Evolutionary conservation across 306 rosid genomes (phyloP).

Genomic region (Acacia acuminata): DNA sequence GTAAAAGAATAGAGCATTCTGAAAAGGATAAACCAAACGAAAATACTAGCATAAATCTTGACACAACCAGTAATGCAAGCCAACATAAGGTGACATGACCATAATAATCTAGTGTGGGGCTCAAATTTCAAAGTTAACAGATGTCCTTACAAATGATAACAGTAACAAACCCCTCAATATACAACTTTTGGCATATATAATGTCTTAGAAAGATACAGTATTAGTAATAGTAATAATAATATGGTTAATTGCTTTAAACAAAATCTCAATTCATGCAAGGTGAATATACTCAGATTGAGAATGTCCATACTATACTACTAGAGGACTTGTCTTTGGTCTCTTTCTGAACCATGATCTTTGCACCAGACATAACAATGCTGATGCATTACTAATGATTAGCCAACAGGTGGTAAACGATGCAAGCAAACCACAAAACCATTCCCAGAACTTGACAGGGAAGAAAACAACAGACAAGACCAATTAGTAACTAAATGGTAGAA

Average conservation of each 20-base stretch:
- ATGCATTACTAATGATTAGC: neutral
- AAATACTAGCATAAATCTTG: neutral
- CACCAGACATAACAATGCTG: neutral
- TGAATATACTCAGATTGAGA: neutral
- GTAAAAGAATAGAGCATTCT: neutral
- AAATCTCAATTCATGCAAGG: neutral
- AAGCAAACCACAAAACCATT: neutral
- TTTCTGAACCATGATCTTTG: neutral
- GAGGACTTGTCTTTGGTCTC: neutral
- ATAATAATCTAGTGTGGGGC: neutral
- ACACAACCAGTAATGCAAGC: neutral
- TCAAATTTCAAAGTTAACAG: neutral
- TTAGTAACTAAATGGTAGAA: neutral
- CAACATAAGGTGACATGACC: neutral
- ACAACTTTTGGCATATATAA: neutral
- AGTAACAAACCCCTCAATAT: neutral
- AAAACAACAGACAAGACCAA: neutral
- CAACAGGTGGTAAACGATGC: neutral
- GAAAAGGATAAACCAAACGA: neutral
- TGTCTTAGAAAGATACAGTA: neutral
- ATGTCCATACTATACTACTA: neutral
- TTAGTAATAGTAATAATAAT: neutral
- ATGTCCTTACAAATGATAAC: constrained; percentile 1
- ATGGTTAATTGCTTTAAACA: neutral
- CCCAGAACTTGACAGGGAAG: neutral